A percentile compares a stretch with the other conserved stretches of the same genome.
phyloP scores from a whole-genome alignment of 2,329 filamentous ascomycete genomes.

The Ophiostoma australiae region DNA sequence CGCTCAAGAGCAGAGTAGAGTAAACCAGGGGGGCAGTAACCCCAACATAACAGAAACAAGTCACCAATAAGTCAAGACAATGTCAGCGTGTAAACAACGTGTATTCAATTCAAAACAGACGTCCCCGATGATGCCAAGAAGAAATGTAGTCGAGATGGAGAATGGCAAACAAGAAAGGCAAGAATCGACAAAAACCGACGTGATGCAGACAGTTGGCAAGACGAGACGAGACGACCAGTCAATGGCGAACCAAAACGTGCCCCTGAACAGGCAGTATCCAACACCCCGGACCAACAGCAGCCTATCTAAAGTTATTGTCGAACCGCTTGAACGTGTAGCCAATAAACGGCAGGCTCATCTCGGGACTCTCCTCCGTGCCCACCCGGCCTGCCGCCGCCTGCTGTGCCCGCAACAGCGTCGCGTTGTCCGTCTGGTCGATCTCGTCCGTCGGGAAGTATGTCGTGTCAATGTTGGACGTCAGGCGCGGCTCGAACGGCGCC shows the following conservation, averaged over 20 bases:
- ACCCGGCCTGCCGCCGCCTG: constrained; percentile 59
- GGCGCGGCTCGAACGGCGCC: constrained; percentile 90
- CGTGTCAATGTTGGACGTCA: constrained; percentile 90
- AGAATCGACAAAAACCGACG: neutral
- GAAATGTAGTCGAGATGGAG: neutral
- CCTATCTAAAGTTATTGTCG: constrained; percentile 60
- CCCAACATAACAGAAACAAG: neutral
- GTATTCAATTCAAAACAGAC: neutral
- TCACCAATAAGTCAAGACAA: neutral
- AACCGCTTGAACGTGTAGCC: constrained; percentile 98
- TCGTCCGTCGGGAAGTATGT: constrained; percentile 99
- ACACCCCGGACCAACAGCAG: neutral
- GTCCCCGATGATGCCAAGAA: neutral
- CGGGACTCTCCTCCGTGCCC: constrained; percentile 70
- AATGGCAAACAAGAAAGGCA: neutral
- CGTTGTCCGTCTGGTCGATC: constrained; percentile 93
- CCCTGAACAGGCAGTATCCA: neutral
- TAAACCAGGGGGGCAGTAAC: neutral
- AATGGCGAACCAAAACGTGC: neutral
- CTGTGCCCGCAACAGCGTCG: constrained; percentile 78
- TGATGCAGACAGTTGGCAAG: neutral
- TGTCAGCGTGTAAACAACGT: neutral
- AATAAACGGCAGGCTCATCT: constrained; percentile 94
- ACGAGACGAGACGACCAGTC: neutral
- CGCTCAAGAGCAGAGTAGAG: too few relatives aligned